A percentile compares a stretch with the other conserved stretches of the same genome.
Evolutionary conservation across 2,329 filamentous ascomycete species (phyloP).

Genomic region (Fusarium miscanthi): DNA sequence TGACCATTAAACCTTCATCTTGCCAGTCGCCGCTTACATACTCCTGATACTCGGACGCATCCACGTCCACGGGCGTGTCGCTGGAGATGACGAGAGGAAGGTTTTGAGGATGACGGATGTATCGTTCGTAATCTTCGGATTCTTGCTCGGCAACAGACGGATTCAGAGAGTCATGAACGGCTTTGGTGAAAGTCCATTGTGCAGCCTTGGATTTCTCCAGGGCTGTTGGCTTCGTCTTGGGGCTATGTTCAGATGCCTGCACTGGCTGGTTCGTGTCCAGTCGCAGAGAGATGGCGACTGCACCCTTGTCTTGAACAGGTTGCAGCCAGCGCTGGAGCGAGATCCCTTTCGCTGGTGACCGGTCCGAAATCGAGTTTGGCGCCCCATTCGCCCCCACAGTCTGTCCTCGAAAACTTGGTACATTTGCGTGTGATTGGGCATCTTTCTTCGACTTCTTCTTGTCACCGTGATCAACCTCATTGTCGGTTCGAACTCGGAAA

Average conservation of each 20-base stretch:
- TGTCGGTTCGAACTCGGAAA: slow-evolving; percentile 80
- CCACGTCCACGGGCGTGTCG: slow-evolving; percentile 69
- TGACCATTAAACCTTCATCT: slow-evolving; percentile 65
- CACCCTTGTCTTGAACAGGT: slow-evolving; percentile 54
- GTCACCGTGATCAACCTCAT: slow-evolving; percentile 67
- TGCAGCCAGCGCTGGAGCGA: slow-evolving; percentile 73
- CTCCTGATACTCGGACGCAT: slow-evolving; percentile 77
- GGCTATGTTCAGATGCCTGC: slow-evolving; percentile 31
- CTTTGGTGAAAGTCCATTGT: slow-evolving; percentile 88
- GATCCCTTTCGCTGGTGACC: slow-evolving; percentile 58
- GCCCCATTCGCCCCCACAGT: slow-evolving; percentile 51
- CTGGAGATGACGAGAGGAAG: slow-evolving; percentile 83
- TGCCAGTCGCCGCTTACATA: slow-evolving; percentile 79
- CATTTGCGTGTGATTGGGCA: slow-evolving; percentile 73
- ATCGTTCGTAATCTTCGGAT: slow-evolving; percentile 86
- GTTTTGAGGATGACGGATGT: slow-evolving; percentile 88
- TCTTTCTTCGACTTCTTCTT: slow-evolving; percentile 75
- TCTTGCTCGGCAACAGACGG: slow-evolving; percentile 82
- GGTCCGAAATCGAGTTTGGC: slow-evolving; percentile 54
- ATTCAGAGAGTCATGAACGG: slow-evolving; percentile 86
- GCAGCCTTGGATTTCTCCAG: slow-evolving; percentile 84
- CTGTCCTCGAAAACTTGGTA: slow-evolving; percentile 53
- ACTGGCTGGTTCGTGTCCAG: slow-evolving; percentile 33
- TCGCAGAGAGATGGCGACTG: slow-evolving; percentile 22
- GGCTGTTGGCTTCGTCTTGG: slow-evolving; percentile 65